Evolutionary conservation across 2,329 filamentous ascomycete species (phyloP).

Genomic region (Phoma sp.): DNA sequence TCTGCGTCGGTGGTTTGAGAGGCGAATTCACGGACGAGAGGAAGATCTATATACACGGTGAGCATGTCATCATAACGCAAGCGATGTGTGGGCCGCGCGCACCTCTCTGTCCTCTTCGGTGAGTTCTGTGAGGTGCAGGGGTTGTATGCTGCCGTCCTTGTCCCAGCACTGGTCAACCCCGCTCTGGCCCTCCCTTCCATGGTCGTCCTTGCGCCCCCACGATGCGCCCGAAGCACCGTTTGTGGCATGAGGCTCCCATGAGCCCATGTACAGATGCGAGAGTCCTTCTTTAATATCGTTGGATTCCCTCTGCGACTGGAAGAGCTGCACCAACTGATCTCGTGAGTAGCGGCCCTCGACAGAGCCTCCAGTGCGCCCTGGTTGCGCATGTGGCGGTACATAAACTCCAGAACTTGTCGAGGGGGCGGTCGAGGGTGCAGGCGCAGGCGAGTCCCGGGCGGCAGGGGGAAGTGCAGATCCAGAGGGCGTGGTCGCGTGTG

Average conservation of each 20-base stretch:
- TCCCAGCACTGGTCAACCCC: conserved; percentile 97
- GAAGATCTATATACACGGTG: conserved; percentile 67
- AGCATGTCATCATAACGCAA: not conserved
- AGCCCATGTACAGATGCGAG: conserved; percentile 71
- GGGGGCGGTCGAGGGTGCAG: conserved; percentile 38
- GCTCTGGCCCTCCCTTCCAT: conserved; percentile 69
- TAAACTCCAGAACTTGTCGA: conserved; percentile 58
- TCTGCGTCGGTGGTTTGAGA: conserved; percentile 80
- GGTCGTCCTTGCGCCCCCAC: conserved; percentile 81
- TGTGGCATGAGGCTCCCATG: conserved; percentile 77
- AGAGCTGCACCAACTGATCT: conserved; percentile 79
- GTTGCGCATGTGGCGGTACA: conserved; percentile 66
- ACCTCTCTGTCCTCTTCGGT: conserved; percentile 71
- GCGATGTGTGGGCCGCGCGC: conserved; percentile 30
- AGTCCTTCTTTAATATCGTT: conserved; percentile 65
- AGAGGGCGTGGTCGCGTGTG: conserved; percentile 62
- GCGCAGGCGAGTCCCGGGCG: conserved; percentile 37
- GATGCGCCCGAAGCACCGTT: conserved; percentile 65
- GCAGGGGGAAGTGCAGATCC: conserved; percentile 44
- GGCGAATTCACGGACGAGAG: conserved; percentile 89
- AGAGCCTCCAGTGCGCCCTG: conserved; percentile 63
- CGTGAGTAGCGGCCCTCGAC: conserved; percentile 72
- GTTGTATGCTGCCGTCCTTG: conserved; percentile 68
- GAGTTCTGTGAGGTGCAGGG: conserved; percentile 76
- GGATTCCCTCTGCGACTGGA: conserved; percentile 62